Percentiles rank a stretch among this genome's conserved stretches.
Evolutionary conservation across 2,329 filamentous ascomycete genomes (phyloP).

Genomic region (Xylariaceae sp.): DNA sequence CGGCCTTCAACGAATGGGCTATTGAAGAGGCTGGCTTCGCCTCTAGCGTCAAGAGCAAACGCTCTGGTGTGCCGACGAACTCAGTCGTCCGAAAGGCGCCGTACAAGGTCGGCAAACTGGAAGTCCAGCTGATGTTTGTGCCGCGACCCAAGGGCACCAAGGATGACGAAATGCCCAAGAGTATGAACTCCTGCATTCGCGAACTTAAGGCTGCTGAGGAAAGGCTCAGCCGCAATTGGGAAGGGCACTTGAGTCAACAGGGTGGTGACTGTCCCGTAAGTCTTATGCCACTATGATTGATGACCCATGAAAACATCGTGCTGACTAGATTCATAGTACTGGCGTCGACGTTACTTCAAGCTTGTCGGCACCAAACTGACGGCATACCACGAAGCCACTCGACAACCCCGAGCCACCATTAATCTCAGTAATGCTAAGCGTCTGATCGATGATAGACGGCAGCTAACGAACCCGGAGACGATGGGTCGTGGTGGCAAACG

Average conservation of each 20-base stretch:
- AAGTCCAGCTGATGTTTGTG: slow-evolving; percentile 90
- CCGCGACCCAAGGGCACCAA: slow-evolving; percentile 81
- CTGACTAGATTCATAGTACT: slow-evolving; percentile 59
- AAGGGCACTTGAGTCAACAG: slow-evolving; percentile 91
- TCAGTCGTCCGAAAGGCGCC: slow-evolving; percentile 76
- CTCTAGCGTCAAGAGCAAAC: slow-evolving; percentile 94
- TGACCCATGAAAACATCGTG: background rate
- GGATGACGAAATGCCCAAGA: slow-evolving; percentile 98
- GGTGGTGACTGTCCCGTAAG: slow-evolving; percentile 95
- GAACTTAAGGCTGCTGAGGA: slow-evolving; percentile 90
- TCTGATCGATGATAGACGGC: slow-evolving; percentile 84
- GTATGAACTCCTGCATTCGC: slow-evolving; percentile 93
- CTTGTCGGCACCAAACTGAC: slow-evolving; percentile 87
- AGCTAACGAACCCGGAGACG: slow-evolving; percentile 79
- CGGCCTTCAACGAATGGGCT: slow-evolving; percentile 98
- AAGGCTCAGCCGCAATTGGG: slow-evolving; percentile 70
- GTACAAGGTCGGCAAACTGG: slow-evolving; percentile 94
- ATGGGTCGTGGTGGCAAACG: slow-evolving; percentile 72
- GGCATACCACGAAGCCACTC: slow-evolving; percentile 91
- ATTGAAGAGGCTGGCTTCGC: slow-evolving; percentile 74
- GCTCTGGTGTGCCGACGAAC: slow-evolving; percentile 49
- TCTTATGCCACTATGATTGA: slow-evolving; percentile 18
- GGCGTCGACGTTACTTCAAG: slow-evolving; percentile 97
- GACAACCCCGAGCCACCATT: slow-evolving; percentile 93
- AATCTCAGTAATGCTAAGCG: slow-evolving; percentile 91